These are phyloP conservation scores for Hura crepitans DNA, from an alignment of 441 rosid species.

Conservation along the genomic window DNA sequence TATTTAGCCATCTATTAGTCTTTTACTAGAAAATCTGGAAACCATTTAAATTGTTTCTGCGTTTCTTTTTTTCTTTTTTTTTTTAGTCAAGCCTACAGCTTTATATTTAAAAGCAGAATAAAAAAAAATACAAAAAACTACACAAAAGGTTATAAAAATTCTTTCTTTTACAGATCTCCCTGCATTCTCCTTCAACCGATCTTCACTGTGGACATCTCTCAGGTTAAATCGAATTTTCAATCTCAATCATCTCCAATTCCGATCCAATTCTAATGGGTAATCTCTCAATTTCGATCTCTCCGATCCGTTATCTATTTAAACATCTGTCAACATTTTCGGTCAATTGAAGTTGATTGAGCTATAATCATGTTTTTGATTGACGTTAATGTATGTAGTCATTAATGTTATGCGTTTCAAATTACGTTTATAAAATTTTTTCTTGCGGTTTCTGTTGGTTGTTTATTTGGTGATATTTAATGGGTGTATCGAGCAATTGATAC, in stretches of 20 bases:
- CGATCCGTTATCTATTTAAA: not conserved
- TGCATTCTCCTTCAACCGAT: conserved; percentile 14
- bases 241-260: conserved; percentile 8
- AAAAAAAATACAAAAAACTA: not conserved
- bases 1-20: too few species aligned
- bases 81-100: too few species aligned
- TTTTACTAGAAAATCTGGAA: too few species aligned
- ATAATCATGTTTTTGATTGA: not conserved
- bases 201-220: conserved; percentile 16
- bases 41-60: too few species aligned
- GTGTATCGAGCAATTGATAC: not conserved
- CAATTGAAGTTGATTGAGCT: not conserved
- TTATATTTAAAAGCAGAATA: too few species aligned
- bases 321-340: not conserved
- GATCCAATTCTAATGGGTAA: conserved; percentile 32
- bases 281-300: conserved; percentile 18
- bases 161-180: conserved; percentile 21
- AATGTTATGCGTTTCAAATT: conserved; percentile 4
- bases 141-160: conserved; percentile 11
- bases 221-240: conserved; percentile 13
- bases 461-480: conserved; percentile 8
- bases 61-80: too few species aligned
- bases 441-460: conserved; percentile 15
- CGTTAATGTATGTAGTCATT: conserved; percentile 7
- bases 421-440: not conserved